A percentile compares a stretch with the other conserved stretches of the same genome.
These are phyloP conservation scores for Pythium sp. DNA, from an alignment of 352 stramenopile genomes.

Conservation along the genomic window DNA sequence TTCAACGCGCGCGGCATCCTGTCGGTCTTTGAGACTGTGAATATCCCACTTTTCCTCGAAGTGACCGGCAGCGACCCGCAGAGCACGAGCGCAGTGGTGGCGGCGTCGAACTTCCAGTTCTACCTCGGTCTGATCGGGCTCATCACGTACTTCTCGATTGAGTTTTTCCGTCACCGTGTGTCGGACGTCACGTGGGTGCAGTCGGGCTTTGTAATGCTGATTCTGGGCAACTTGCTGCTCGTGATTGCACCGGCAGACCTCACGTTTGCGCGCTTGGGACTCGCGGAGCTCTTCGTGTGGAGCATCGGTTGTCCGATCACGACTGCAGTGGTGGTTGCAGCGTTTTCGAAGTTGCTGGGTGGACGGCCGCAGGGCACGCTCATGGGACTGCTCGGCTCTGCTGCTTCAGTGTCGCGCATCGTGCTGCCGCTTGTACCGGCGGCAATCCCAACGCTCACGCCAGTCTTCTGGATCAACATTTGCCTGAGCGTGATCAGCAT, in stretches of 20 bases:
- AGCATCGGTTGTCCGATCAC: conserved; percentile 79
- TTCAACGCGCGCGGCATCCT: conserved; percentile 73
- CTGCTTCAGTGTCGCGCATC: conserved; percentile 71
- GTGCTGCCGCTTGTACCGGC: conserved; percentile 57
- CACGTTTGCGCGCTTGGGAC: conserved; percentile 44
- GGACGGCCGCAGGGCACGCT: conserved; percentile 72
- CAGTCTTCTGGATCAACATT: conserved; percentile 79
- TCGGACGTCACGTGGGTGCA: conserved; percentile 74
- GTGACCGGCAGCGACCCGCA: conserved; percentile 59
- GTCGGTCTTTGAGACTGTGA: conserved; percentile 83
- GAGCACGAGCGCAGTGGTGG: conserved; percentile 48
- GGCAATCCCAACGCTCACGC: conserved; percentile 58
- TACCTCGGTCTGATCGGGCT: conserved; percentile 72
- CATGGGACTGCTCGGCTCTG: conserved; percentile 75
- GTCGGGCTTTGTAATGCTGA: conserved; percentile 61
- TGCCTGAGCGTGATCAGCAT: conserved; percentile 54
- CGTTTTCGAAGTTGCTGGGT: conserved; percentile 78
- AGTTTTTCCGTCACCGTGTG: conserved; percentile 67
- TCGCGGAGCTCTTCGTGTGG: conserved; percentile 76
- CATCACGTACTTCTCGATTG: conserved; percentile 76
- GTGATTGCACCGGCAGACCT: conserved; percentile 39
- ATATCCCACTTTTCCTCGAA: conserved; percentile 77
- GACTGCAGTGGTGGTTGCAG: conserved; percentile 67
- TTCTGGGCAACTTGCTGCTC: conserved; percentile 55
- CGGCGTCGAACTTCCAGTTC: conserved; percentile 84